phyloP scores from a whole-genome alignment of 805 yeast genomes.

The Tetrapisispora fleetii region DNA sequence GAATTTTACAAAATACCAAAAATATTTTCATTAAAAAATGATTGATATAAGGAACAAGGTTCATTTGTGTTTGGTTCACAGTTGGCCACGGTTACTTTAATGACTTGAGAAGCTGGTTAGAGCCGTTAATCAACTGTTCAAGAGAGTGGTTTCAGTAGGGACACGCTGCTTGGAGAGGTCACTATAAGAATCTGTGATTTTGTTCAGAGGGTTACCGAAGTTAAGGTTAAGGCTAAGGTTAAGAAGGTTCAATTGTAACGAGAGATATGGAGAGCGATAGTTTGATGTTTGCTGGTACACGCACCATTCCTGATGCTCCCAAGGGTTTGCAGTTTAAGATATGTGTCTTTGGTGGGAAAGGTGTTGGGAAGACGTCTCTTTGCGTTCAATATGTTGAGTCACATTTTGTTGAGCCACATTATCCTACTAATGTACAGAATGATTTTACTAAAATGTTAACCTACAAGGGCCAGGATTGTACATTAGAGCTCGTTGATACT shows the following conservation, averaged over 20 bases:
- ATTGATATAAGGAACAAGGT: too few relatives aligned
- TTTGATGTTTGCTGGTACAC: slow-evolving; percentile 1
- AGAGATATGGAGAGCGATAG: slow-evolving; percentile 1
- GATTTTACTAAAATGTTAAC: slow-evolving; percentile 63
- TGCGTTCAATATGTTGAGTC: slow-evolving; percentile 80
- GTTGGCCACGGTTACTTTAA: too few relatives aligned
- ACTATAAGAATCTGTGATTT: too few relatives aligned
- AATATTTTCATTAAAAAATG: too few relatives aligned
- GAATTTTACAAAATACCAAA: background rate
- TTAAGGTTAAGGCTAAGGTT: too few relatives aligned
- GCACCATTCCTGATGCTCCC: background rate
- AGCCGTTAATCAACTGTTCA: too few relatives aligned
- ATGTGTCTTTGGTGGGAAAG: slow-evolving; percentile 79
- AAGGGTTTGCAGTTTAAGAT: slow-evolving; percentile 40
- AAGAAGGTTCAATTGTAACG: too few relatives aligned
- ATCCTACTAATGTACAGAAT: slow-evolving; percentile 76
- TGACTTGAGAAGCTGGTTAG: too few relatives aligned
- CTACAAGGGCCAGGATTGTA: slow-evolving; percentile 56
- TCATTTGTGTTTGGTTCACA: too few relatives aligned
- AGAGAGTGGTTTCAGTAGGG: too few relatives aligned
- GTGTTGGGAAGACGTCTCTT: slow-evolving; percentile 81
- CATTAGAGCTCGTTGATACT: slow-evolving; percentile 79
- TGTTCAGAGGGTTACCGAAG: too few relatives aligned
- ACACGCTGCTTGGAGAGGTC: too few relatives aligned
- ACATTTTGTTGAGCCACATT: slow-evolving; percentile 79